Evolutionary conservation across 2,329 filamentous ascomycete species (phyloP), one percentile per base, ranked within the genome.

Genomic region (Myotisia sp.): DNA sequence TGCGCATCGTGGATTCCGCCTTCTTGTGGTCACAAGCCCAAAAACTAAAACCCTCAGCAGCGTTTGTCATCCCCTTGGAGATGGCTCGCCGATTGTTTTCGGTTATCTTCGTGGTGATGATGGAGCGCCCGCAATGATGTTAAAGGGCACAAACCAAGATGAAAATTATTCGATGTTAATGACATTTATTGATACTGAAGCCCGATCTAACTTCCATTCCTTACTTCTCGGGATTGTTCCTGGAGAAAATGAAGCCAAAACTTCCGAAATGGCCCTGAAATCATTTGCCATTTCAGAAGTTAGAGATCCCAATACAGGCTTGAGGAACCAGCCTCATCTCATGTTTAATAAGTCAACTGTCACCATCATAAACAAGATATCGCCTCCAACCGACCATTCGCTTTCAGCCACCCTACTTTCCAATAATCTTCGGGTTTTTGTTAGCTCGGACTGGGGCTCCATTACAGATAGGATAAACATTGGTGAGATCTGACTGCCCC

Each of bases 401-500:
- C n/a, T 67, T 21, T 64, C 74, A 1, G 69, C 71, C 2, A 83
- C 79, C 0, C 75, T 92, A 18, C 66, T 86, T 34, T 82, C 83
- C 0, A 79, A 90, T 47, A 71, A 71, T 45, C 60, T 93, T 41
- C 73, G 84, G 18, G 67, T 92, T 12, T 69, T 92, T 34, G 66
- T 82, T 20, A 76, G 84, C 37, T 82, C 79, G 43, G 72, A 79
- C 40, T 74, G 77, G 44, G 82, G 84, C 31, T 82, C 76, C 26
- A 64, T 92, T 10, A 83, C 81, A 2, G 86, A 94, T 56, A 73
- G 85, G 23, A 67, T 93, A 49, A 92, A 92, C 45, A 66, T 92
- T 35, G 64, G 67, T 65, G 58, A 53, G 58, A 39, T 24, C 13
- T n/a, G n/a, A n/a, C n/a, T n/a, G n/a, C n/a, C n/a, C n/a, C n/a